phyloP scores from a whole-genome alignment of 352 stramenopile species.

The Pythium brassicae region DNA sequence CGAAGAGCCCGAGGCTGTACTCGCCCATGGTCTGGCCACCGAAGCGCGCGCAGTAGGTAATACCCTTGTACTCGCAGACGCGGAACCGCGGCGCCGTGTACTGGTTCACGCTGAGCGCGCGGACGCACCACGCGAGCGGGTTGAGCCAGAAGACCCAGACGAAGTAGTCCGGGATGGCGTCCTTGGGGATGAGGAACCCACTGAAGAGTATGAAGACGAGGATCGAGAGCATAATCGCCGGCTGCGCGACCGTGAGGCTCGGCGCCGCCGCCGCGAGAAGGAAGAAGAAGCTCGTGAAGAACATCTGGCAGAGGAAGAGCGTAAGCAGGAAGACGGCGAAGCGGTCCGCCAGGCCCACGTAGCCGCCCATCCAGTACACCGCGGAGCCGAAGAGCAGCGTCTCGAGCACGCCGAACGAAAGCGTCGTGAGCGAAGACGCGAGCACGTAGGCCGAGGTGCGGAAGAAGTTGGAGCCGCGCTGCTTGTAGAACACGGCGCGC shows the following conservation, averaged over 20 bases:
- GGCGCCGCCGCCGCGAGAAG: slow-evolving; percentile 40
- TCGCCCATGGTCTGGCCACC: slow-evolving; percentile 30
- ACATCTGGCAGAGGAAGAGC: slow-evolving; percentile 64
- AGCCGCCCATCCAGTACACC: slow-evolving; percentile 89
- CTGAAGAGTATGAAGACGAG: slow-evolving; percentile 65
- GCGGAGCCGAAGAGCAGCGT: slow-evolving; percentile 81
- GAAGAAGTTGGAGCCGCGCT: slow-evolving; percentile 86
- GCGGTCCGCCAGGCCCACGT: slow-evolving; percentile 31
- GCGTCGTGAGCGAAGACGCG: slow-evolving; percentile 35
- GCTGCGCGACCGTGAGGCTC: slow-evolving; percentile 52
- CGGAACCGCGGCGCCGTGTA: slow-evolving; percentile 40
- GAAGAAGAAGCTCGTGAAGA: slow-evolving; percentile 71
- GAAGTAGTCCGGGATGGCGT: slow-evolving; percentile 56
- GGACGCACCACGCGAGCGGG: slow-evolving; percentile 59
- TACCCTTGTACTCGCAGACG: slow-evolving; percentile 37
- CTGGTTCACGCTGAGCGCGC: slow-evolving; percentile 59
- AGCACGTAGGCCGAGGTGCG: slow-evolving; percentile 79
- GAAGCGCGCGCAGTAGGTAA: slow-evolving; percentile 48
- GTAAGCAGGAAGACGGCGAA: slow-evolving; percentile 67
- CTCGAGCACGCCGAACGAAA: slow-evolving; percentile 65
- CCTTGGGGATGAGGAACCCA: slow-evolving; percentile 60
- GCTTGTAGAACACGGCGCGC: slow-evolving; percentile 86
- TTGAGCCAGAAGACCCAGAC: slow-evolving; percentile 84
- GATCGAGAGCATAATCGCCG: slow-evolving; percentile 52
- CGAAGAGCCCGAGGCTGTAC: slow-evolving; percentile 45